Conservation (phyloP, 23 red algal genomes). For the Gracilaria vermiculophylla region DNA sequence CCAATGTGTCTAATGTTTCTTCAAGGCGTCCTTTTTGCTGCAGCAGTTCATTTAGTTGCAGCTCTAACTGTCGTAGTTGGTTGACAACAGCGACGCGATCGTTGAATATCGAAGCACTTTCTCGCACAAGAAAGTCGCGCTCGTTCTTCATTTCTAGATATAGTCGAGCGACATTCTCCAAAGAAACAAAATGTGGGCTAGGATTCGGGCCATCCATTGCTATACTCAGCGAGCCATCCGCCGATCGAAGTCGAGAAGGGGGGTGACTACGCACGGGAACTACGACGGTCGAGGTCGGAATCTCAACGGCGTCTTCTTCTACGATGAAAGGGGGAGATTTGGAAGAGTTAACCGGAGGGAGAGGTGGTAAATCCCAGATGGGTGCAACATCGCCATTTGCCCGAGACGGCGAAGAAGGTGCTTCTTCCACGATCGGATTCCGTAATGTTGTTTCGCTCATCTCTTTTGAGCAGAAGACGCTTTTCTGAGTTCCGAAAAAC, state of each 20-base stretch:
- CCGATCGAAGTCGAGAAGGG: conserved; percentile 14
- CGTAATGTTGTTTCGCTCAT: conserved; percentile 57
- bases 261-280: conserved; percentile 21
- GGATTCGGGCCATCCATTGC: conserved; percentile 72
- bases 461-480: background rate
- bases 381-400: conserved; percentile 12
- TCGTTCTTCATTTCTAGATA: conserved; percentile 87
- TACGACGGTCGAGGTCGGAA: conserved; percentile 26
- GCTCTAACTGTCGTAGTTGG: conserved; percentile 79
- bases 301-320: conserved; percentile 40
- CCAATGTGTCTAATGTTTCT: conserved; percentile 73
- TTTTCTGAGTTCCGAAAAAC: background rate
- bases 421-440: conserved; percentile 41
- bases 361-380: conserved; percentile 52
- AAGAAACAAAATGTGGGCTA: conserved; percentile 78
- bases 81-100: conserved; percentile 62
- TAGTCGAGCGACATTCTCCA: conserved; percentile 81
- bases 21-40: conserved; percentile 69
- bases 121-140: conserved; percentile 76
- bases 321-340: conserved; percentile 43
- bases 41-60: conserved; percentile 66
- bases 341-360: conserved; percentile 23
- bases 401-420: conserved; percentile 26
- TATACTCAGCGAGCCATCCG: conserved; percentile 46
- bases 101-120: conserved; percentile 63